Percentiles rank a stretch among this genome's conserved stretches.
These are phyloP conservation scores for Ustilago sp. DNA, from an alignment of 1,284 basidiomycete genomes.

Conservation along the genomic window DNA sequence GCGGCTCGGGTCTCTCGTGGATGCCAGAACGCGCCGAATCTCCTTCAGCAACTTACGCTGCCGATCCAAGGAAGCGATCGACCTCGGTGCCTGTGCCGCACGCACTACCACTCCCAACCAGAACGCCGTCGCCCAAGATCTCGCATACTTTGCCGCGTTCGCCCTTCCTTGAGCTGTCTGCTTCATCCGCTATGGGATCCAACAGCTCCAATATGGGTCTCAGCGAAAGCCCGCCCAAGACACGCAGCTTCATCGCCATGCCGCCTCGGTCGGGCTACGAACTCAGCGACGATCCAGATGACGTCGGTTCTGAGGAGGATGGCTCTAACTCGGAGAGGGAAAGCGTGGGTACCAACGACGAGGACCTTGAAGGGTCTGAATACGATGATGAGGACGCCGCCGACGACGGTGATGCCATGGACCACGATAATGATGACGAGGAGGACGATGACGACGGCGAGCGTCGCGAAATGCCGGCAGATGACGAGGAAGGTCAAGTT, in stretches of 20 bases:
- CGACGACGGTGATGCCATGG: slow-evolving; percentile 21
- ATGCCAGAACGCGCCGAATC: slow-evolving; percentile 34
- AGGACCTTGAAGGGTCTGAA: slow-evolving; percentile 50
- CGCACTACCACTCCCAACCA: slow-evolving; percentile 27
- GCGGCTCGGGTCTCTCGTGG: slow-evolving; percentile 35
- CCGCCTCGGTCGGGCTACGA: slow-evolving; percentile 68
- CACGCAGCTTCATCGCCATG: slow-evolving; percentile 68
- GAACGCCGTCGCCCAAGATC: slow-evolving; percentile 46
- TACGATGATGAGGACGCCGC: slow-evolving; percentile 52
- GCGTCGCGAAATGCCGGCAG: neutral
- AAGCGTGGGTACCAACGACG: slow-evolving; percentile 60
- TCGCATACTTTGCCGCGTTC: slow-evolving; percentile 47
- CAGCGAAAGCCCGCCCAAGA: slow-evolving; percentile 67
- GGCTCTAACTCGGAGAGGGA: slow-evolving; percentile 62
- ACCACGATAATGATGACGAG: slow-evolving; percentile 30
- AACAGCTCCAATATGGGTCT: slow-evolving; percentile 34
- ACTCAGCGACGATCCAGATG: slow-evolving; percentile 68
- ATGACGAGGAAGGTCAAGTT: neutral
- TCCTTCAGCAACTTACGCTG: slow-evolving; percentile 26
- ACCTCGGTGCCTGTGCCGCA: slow-evolving; percentile 27
- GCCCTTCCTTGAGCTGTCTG: slow-evolving; percentile 42
- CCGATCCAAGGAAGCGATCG: slow-evolving; percentile 38
- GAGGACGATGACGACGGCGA: slow-evolving; percentile 20
- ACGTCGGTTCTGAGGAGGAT: slow-evolving; percentile 67
- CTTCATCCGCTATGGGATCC: slow-evolving; percentile 6